Conservation (phyloP, 2,329 filamentous ascomycete genomes). For the Mycosphaerella sp. region DNA sequence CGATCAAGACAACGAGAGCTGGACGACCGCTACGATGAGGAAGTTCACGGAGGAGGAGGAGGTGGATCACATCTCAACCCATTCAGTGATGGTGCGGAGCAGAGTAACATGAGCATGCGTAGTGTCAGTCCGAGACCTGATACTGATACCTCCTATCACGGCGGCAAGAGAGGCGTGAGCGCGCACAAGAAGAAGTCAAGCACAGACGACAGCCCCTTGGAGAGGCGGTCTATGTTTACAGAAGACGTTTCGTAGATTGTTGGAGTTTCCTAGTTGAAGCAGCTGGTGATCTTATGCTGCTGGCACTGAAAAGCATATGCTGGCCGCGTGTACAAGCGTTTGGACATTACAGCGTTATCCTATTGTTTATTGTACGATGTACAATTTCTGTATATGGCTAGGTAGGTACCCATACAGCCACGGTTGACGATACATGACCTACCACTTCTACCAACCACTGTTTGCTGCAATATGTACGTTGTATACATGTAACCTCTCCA, state of each 20-base stretch:
- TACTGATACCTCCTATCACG: constrained; percentile 44
- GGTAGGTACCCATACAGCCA: not conserved
- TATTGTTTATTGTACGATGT: not conserved
- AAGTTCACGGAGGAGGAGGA: constrained; percentile 33
- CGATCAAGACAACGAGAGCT: constrained; percentile 44
- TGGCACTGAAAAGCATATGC: not conserved
- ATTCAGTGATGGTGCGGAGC: constrained; percentile 63
- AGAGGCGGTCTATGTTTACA: constrained; percentile 62
- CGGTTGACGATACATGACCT: not conserved
- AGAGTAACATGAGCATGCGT: constrained; percentile 56
- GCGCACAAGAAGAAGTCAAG: constrained; percentile 36
- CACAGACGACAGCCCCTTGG: constrained; percentile 53
- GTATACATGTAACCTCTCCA: too few species aligned
- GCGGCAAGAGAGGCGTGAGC: constrained; percentile 29
- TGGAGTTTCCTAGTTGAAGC: not conserved
- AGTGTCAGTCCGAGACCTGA: constrained; percentile 71
- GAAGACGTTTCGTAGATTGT: constrained; percentile 49
- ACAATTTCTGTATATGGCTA: not conserved
- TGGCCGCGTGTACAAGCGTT: not conserved
- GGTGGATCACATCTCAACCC: constrained; percentile 47
- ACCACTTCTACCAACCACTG: not conserved
- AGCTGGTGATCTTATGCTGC: not conserved
- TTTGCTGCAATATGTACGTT: not conserved
- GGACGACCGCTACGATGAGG: constrained; percentile 42
- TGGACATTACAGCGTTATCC: not conserved